These are phyloP conservation scores for Mycena pura DNA, from an alignment of 768 basidiomycete genomes.

Conservation along the genomic window DNA sequence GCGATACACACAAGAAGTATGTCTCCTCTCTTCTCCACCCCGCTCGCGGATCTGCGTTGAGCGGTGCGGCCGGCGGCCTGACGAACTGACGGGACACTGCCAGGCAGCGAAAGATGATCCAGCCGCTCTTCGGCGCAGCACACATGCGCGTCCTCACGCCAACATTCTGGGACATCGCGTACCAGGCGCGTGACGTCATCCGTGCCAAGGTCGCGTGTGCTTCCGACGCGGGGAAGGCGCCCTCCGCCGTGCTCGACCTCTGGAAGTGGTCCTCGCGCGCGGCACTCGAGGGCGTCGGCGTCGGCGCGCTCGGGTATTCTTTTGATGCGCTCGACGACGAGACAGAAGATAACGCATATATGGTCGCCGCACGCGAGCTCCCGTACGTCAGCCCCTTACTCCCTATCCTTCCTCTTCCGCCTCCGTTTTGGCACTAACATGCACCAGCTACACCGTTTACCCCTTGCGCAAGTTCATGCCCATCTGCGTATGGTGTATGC, in stretches of 20 bases:
- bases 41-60: neutral
- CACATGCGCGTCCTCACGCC: slow-evolving; percentile 9
- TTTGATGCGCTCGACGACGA: slow-evolving; percentile 5
- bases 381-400: neutral
- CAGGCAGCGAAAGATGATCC: slow-evolving; percentile 14
- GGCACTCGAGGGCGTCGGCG: slow-evolving; percentile 7
- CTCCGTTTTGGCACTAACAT: neutral
- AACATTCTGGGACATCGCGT: slow-evolving; percentile 3
- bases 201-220: neutral
- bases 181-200: neutral
- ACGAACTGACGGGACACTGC: neutral
- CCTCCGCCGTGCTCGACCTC: neutral
- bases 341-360: slow-evolving; percentile 6
- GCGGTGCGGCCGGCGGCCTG: no score
- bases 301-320: slow-evolving; percentile 1
- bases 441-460: slow-evolving; percentile 6
- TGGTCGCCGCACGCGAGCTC: slow-evolving; percentile 7
- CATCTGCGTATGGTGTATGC: slow-evolving; percentile 12
- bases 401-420: neutral
- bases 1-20: slow-evolving; percentile 9
- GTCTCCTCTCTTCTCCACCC: no score
- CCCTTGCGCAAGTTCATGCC: slow-evolving; percentile 13
- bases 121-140: slow-evolving; percentile 5
- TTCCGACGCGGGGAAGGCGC: neutral
- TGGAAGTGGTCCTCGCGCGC: slow-evolving; percentile 9